Evolutionary conservation across 768 basidiomycete genomes (phyloP).

Genomic region (Royoungia palumana): DNA sequence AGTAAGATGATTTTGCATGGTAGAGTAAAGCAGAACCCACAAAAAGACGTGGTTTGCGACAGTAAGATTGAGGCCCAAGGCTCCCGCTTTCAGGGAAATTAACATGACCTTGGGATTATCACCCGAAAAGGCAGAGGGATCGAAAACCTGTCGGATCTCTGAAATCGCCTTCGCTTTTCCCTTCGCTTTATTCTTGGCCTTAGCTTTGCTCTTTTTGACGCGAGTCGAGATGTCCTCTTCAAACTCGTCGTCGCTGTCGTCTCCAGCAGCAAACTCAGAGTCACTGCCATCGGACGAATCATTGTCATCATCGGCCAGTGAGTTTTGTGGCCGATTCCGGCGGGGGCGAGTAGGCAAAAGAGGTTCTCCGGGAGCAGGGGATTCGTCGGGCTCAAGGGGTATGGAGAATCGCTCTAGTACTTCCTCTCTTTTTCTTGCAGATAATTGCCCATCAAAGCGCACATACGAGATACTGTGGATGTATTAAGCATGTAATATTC

Average conservation of each 20-base stretch:
- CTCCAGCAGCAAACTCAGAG: constrained; percentile 34
- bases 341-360: constrained; percentile 8
- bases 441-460: constrained; percentile 84
- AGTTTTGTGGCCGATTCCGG: constrained; percentile 5
- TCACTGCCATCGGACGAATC: constrained; percentile 28
- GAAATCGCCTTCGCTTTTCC: constrained; percentile 29
- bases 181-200: constrained; percentile 40
- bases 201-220: constrained; percentile 31
- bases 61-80: constrained; percentile 83
- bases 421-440: constrained; percentile 75
- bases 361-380: constrained; percentile 14
- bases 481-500: constrained; percentile 4
- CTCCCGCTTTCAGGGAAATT: constrained; percentile 84
- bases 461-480: constrained; percentile 62
- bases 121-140: constrained; percentile 23
- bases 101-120: constrained; percentile 77
- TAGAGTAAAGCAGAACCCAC: constrained; percentile 39
- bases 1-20: not conserved
- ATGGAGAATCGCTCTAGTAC: constrained; percentile 70
- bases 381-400: constrained; percentile 46
- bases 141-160: constrained; percentile 12
- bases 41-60: constrained; percentile 85
- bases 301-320: constrained; percentile 10
- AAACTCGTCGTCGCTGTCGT: constrained; percentile 30
- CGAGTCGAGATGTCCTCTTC: constrained; percentile 29